Evolutionary conservation across 2,329 filamentous ascomycete species (phyloP).

Genomic region (Sporothrix brasiliensis): DNA sequence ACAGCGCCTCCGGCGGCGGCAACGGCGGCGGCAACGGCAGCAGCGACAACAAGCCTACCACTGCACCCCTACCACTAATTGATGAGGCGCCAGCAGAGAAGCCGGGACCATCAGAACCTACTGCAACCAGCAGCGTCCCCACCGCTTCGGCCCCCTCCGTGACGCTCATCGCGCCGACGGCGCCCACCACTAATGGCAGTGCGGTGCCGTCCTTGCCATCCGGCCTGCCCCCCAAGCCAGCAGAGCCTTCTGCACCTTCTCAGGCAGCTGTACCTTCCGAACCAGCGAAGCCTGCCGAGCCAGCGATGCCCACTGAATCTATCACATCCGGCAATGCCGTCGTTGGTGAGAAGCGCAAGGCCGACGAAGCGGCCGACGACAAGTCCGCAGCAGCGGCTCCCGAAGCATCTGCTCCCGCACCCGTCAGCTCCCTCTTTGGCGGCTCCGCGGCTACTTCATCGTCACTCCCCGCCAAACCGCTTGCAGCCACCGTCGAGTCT

Average conservation of each 20-base stretch:
- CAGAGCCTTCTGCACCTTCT: neutral
- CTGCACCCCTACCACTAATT: neutral
- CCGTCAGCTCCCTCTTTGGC: neutral
- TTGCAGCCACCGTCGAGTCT: neutral
- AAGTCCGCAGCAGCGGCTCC: neutral
- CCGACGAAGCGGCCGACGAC: slow-evolving; percentile 27
- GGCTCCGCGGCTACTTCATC: neutral
- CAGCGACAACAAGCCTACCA: neutral
- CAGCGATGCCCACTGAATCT: neutral
- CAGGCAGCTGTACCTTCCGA: neutral
- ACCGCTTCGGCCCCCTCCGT: slow-evolving; percentile 2
- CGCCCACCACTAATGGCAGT: slow-evolving; percentile 9
- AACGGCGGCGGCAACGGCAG: no score
- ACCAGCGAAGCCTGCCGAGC: neutral
- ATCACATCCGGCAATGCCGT: neutral
- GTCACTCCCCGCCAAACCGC: slow-evolving; percentile 1
- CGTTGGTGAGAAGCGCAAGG: slow-evolving; percentile 39
- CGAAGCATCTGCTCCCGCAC: neutral
- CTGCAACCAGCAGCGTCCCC: slow-evolving; percentile 6
- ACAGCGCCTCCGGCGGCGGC: no score
- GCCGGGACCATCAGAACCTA: slow-evolving; percentile 10
- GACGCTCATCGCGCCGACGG: neutral
- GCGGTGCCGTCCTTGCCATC: neutral
- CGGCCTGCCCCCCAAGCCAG: neutral
- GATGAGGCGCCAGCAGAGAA: neutral